phyloP scores from a whole-genome alignment of 2,329 filamentous ascomycete genomes.

The Ceratocystis cacaofunesta region DNA sequence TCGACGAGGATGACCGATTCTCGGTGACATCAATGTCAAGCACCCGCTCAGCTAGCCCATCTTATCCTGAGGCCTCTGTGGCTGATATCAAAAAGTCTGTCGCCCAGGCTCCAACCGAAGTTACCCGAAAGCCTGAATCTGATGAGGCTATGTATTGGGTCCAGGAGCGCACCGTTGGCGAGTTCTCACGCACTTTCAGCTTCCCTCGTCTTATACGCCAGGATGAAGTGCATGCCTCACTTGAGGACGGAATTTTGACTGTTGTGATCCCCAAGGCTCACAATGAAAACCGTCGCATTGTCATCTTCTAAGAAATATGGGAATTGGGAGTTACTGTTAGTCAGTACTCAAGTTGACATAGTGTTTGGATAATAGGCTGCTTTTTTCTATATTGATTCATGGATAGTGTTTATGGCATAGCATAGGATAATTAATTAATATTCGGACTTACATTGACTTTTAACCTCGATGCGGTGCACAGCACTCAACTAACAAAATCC shows the following conservation, averaged over 20 bases:
- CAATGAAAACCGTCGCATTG: conserved; percentile 40
- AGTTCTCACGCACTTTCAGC: conserved; percentile 53
- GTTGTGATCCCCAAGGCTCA: conserved; percentile 52
- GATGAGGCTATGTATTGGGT: conserved; percentile 54
- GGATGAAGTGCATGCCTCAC: conserved; percentile 43
- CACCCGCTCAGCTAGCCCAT: conserved; percentile 19
- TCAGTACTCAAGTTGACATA: not conserved
- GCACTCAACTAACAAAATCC: too few relatives aligned
- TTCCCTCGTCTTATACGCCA: conserved; percentile 52
- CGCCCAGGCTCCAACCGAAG: conserved; percentile 30
- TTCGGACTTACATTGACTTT: not conserved
- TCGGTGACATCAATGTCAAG: conserved; percentile 18
- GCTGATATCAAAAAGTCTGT: conserved; percentile 18
- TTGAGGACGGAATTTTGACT: conserved; percentile 51
- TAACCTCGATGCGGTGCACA: not conserved
- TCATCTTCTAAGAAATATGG: conserved; percentile 30
- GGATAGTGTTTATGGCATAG: not conserved
- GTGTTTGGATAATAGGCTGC: not conserved
- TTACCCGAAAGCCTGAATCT: conserved; percentile 22
- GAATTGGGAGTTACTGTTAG: not conserved
- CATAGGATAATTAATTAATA: not conserved
- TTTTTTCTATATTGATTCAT: not conserved
- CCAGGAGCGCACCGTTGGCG: conserved; percentile 48
- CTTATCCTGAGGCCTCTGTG: conserved; percentile 19
- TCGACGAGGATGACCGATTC: conserved; percentile 21